phyloP scores from a whole-genome alignment of 345 rosid genomes.

The Linum usitatissimum region DNA sequence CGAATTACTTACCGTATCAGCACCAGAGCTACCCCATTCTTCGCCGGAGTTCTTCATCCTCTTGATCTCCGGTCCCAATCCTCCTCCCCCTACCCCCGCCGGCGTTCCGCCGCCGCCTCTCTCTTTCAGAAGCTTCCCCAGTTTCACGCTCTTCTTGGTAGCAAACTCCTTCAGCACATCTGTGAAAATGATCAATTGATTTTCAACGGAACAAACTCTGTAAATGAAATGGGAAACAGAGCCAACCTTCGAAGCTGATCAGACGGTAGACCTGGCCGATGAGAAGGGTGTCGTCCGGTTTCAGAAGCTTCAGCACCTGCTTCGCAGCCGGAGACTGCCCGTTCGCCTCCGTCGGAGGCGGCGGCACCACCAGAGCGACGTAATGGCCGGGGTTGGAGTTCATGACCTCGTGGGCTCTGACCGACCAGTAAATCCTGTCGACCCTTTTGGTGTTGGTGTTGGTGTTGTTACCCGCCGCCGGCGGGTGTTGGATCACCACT shows the following conservation, averaged over 20 bases:
- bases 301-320: conserved; percentile 66
- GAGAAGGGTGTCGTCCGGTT: conserved; percentile 57
- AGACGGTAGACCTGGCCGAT: conserved; percentile 71
- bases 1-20: background rate
- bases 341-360: conserved; percentile 36
- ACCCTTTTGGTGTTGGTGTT: conserved; percentile 17
- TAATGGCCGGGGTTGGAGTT: conserved; percentile 67
- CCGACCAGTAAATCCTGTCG: conserved; percentile 66
- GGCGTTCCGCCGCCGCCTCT: conserved; percentile 15
- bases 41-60: conserved; percentile 22
- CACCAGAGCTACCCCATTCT: conserved; percentile 5
- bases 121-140: conserved; percentile 55
- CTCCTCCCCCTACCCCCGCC: conserved; percentile 4
- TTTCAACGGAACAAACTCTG: background rate
- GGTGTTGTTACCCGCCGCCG: conserved; percentile 27
- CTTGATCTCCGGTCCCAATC: conserved; percentile 18
- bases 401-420: conserved; percentile 66
- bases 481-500: conserved; percentile 66
- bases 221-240: background rate
- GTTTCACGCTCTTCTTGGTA: conserved; percentile 60
- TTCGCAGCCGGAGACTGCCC: conserved; percentile 38
- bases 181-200: background rate
- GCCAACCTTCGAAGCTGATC: conserved; percentile 62
- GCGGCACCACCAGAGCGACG: conserved; percentile 55
- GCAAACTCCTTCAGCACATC: conserved; percentile 72